Conservation (phyloP, 2,329 filamentous ascomycete species). For the Decorospora gaudefroyi region DNA sequence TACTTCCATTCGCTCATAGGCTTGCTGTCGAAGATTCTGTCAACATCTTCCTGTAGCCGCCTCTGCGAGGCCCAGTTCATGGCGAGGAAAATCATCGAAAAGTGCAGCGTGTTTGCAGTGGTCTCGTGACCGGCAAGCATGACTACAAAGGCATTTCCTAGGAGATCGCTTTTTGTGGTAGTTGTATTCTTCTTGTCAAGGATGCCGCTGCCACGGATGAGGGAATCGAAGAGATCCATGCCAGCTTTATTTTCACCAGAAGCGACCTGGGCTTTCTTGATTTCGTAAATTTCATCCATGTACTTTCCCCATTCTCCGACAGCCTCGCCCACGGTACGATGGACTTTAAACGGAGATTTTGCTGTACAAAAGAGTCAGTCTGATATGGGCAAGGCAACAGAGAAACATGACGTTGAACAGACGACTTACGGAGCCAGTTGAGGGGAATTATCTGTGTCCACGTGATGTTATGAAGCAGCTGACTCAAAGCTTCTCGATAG, state of each 20-base stretch:
- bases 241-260: constrained; percentile 47
- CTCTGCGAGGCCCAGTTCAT: constrained; percentile 67
- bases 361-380: constrained; percentile 19
- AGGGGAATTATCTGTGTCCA: constrained; percentile 63
- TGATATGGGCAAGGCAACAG: no score
- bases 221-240: constrained; percentile 61
- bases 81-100: constrained; percentile 69
- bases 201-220: constrained; percentile 45
- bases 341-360: constrained; percentile 51
- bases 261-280: constrained; percentile 59
- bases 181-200: constrained; percentile 40
- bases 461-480: constrained; percentile 66
- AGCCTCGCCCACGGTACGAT: constrained; percentile 59
- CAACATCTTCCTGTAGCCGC: constrained; percentile 69
- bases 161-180: constrained; percentile 59
- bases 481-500: constrained; percentile 66
- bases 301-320: constrained; percentile 69
- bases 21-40: constrained; percentile 63
- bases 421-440: constrained; percentile 58
- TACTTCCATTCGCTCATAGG: constrained; percentile 71
- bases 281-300: constrained; percentile 69
- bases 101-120: constrained; percentile 75
- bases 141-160: constrained; percentile 69
- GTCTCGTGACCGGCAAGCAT: constrained; percentile 80
- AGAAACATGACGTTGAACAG: not conserved